Base-by-base conservation (phyloP, 1,139 yeast genomes). In the Blastobotrys raffinosifermentans region DNA sequence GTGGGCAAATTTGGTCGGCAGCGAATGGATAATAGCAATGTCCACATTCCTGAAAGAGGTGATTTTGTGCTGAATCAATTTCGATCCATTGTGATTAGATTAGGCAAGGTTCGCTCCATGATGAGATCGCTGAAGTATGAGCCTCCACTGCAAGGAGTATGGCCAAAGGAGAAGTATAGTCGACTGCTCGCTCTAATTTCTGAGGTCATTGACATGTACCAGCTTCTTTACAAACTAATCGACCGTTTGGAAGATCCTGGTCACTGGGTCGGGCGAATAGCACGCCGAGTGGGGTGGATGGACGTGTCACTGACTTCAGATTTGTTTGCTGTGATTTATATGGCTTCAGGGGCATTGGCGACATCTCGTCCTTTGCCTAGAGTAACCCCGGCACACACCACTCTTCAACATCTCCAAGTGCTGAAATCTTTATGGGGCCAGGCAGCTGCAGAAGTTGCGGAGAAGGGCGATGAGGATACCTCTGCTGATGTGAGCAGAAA, bases 351-450 rank as follows among this genome's bases (percentile, higher is more conserved):
- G 13, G 49, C 60, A 10, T 39, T 56, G 29, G 37, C 40, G 23
- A 41, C 53, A n/a, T 52, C 53, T 6, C 38, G 37, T 4, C 53
- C 61, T 4, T 40, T 56, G 8, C 61, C 61, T 2, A 51, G 47
- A 35, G 40, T 55, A 19, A 50, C 57, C 15, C 57, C 58, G 2
- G 53, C 58, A 1, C 56, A 54, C 13, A 41, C 51, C 19, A 44
- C 50, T 30, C 37, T 39, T 5, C 38, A 44, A 22, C 52, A 48
- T 39, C 19, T 43, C 19, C 34, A 44, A 37, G 8, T 45, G 27
- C 39, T 46, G 32, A 37, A 39, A 29, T 36, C 38, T 17, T 34
- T 32, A 23, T 48, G 37, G 47, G 43, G 37, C 25, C 32, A 25
- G 25, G 19, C 32, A 18, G 23, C 15, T 19, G 15, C 23, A 32